Evolutionary conservation across 352 stramenopile genomes (phyloP).

Genomic region (Phytophthora cactorum): DNA sequence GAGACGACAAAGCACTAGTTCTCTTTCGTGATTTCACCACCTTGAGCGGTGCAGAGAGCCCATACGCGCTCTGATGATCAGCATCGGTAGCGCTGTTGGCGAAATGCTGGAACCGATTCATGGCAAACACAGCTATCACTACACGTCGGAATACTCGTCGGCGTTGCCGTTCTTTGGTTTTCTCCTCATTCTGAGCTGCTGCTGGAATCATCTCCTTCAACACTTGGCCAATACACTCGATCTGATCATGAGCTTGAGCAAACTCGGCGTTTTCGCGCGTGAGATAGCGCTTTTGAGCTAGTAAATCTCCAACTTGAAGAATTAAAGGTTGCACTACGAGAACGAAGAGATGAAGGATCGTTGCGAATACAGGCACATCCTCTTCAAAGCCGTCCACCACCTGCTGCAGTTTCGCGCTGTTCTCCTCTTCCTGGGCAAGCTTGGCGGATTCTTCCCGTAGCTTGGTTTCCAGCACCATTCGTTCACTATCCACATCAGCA

Average conservation of each 20-base stretch:
- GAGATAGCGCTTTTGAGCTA: slow-evolving; percentile 65
- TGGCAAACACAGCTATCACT: slow-evolving; percentile 70
- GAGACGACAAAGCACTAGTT: slow-evolving; percentile 16
- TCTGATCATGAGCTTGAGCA: slow-evolving; percentile 46
- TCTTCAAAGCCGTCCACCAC: slow-evolving; percentile 43
- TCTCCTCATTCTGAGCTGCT: slow-evolving; percentile 15
- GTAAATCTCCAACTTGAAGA: slow-evolving; percentile 71
- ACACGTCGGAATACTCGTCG: slow-evolving; percentile 52
- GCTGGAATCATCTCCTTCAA: slow-evolving; percentile 60
- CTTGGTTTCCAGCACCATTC: slow-evolving; percentile 30
- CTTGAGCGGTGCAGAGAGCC: slow-evolving; percentile 51
- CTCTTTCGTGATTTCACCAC: slow-evolving; percentile 24
- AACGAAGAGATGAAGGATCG: slow-evolving; percentile 66
- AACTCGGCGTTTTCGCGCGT: slow-evolving; percentile 56
- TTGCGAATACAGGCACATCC: slow-evolving; percentile 52
- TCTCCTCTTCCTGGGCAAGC: slow-evolving; percentile 16
- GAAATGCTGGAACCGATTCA: slow-evolving; percentile 62
- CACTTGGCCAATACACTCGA: slow-evolving; percentile 70
- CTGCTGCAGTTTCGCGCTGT: slow-evolving; percentile 35
- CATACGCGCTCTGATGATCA: slow-evolving; percentile 33
- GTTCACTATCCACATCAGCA: slow-evolving; percentile 49
- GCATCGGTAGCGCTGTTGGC: background rate
- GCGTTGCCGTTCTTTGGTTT: slow-evolving; percentile 15
- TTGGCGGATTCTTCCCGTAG: slow-evolving; percentile 34
- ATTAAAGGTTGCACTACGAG: slow-evolving; percentile 62